Evolutionary conservation across 2,329 filamentous ascomycete species (phyloP).

Genomic region (Aspergillus fructus): DNA sequence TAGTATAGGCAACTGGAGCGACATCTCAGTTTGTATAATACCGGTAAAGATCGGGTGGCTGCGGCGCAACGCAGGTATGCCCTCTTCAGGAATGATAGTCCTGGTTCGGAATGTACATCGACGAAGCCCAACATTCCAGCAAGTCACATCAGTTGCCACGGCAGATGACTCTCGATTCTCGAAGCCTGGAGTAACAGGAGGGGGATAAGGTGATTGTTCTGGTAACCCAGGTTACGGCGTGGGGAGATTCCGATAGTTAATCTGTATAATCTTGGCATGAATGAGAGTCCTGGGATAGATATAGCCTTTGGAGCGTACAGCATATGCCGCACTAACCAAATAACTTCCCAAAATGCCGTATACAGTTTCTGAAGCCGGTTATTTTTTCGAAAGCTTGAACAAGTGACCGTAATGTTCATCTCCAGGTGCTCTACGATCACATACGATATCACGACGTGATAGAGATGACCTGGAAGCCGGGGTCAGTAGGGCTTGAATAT

Average conservation of each 20-base stretch:
- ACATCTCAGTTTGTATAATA: no score
- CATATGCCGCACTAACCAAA: not conserved
- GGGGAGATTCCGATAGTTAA: no score
- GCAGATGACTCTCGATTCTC: not conserved
- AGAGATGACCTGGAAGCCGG: not conserved
- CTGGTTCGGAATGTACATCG: not conserved
- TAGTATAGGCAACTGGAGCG: no score
- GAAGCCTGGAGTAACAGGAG: not conserved
- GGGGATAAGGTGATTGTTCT: not conserved
- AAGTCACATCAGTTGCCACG: not conserved
- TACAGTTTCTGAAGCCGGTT: not conserved
- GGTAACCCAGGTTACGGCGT: no score
- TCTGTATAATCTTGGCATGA: no score
- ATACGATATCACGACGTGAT: not conserved
- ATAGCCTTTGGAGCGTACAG: no score
- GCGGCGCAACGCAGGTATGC: not conserved
- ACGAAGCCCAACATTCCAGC: not conserved
- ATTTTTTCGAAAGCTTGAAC: not conserved
- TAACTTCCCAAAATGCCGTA: not conserved
- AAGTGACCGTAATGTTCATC: not conserved
- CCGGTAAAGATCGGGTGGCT: no score
- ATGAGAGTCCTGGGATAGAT: no score
- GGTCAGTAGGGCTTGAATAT: not conserved
- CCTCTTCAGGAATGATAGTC: not conserved
- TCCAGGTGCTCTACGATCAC: not conserved